Conservation (phyloP, 1,139 yeast species). For the Suhomyces choctaworum region DNA sequence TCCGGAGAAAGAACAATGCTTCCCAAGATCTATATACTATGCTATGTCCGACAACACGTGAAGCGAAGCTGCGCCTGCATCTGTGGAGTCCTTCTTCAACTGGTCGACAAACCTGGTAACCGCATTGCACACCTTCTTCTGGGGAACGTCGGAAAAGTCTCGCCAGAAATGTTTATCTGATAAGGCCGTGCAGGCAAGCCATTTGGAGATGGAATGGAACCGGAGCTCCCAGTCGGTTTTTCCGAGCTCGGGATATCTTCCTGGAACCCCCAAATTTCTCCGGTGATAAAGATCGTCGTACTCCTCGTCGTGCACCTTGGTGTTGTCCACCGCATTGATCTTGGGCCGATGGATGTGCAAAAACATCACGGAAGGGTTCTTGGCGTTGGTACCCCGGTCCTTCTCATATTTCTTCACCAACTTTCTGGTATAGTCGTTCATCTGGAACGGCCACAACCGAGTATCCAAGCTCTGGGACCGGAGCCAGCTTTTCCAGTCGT, state of each 20-base stretch:
- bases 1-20: too few species aligned
- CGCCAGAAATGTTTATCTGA: slow-evolving; percentile 25
- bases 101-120: slow-evolving; percentile 28
- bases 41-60: slow-evolving; percentile 5
- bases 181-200: slow-evolving; percentile 36
- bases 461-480: slow-evolving; percentile 23
- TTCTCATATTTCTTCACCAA: slow-evolving; percentile 17
- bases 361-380: slow-evolving; percentile 32
- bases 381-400: slow-evolving; percentile 13
- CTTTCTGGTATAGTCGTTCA: slow-evolving; percentile 26
- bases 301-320: slow-evolving; percentile 15
- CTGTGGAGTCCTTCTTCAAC: slow-evolving; percentile 23
- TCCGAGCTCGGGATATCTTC: slow-evolving; percentile 19
- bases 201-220: slow-evolving; percentile 35
- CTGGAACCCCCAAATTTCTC: slow-evolving; percentile 20
- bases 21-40: not conserved
- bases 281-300: slow-evolving; percentile 15
- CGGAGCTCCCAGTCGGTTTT: slow-evolving; percentile 35
- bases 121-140: slow-evolving; percentile 27
- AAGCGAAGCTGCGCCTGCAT: slow-evolving; percentile 8
- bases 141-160: slow-evolving; percentile 21
- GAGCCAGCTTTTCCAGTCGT: slow-evolving; percentile 20
- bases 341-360: slow-evolving; percentile 48
- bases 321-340: slow-evolving; percentile 31
- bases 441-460: slow-evolving; percentile 34